Percentiles rank a stretch among this genome's conserved stretches.
These are phyloP conservation scores for Solanum appendiculatum DNA, from an alignment of 257 asterid genomes.

Conservation along the genomic window DNA sequence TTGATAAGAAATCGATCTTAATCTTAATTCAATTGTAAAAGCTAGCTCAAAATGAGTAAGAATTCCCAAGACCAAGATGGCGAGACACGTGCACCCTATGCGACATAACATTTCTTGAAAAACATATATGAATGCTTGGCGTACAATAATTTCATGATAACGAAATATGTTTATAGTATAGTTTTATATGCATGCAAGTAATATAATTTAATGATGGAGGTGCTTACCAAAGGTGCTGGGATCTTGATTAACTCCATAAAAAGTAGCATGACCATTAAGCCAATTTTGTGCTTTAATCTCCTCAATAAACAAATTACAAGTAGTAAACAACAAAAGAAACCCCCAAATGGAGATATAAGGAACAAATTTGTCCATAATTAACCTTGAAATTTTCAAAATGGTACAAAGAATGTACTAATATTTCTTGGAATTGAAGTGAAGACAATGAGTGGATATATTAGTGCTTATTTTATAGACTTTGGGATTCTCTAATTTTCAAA, in stretches of 20 bases:
- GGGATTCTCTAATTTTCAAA: background rate
- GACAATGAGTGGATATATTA: background rate
- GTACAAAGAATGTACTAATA: background rate
- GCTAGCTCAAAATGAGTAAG: background rate
- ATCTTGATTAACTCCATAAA: conserved; percentile 52
- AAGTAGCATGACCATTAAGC: conserved; percentile 54
- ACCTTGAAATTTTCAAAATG: background rate
- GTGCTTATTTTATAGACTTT: conserved; percentile 17
- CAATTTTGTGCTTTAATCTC: conserved; percentile 29
- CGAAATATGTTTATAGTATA: background rate
- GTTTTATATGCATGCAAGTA: background rate
- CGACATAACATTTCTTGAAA: background rate
- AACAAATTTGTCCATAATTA: background rate
- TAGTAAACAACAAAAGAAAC: conserved; percentile 3
- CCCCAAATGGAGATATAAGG: background rate
- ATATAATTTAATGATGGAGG: background rate
- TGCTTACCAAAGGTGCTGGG: conserved; percentile 53
- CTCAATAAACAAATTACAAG: conserved; percentile 9
- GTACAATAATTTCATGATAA: background rate
- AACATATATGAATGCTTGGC: background rate
- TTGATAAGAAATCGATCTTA: background rate
- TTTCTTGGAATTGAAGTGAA: background rate
- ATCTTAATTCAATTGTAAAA: background rate
- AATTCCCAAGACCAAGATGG: background rate
- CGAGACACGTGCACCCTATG: background rate